Conservation (phyloP, 2,329 filamentous ascomycete genomes). For the Berkeleyomyces basicola region DNA sequence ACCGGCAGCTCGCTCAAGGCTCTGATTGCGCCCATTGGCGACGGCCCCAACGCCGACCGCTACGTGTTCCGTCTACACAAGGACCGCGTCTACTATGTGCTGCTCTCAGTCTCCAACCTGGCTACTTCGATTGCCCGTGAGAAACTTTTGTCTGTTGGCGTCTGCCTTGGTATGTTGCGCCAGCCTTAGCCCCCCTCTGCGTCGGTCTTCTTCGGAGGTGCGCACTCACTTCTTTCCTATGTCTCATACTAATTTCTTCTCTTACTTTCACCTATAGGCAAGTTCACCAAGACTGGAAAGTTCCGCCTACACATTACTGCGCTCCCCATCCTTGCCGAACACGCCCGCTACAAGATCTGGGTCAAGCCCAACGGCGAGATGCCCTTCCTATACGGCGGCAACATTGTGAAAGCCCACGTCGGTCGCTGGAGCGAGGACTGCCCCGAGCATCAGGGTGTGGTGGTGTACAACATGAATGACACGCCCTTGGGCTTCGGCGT, state of each 20-base stretch:
- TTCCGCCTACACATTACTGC: slow-evolving; percentile 87
- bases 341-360: slow-evolving; percentile 94
- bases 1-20: slow-evolving; percentile 74
- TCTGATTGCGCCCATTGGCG: slow-evolving; percentile 57
- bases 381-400: slow-evolving; percentile 90
- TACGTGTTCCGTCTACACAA: slow-evolving; percentile 76
- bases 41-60: slow-evolving; percentile 52
- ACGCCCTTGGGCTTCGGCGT: slow-evolving; percentile 87
- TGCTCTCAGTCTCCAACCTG: slow-evolving; percentile 76
- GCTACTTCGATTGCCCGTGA: slow-evolving; percentile 72
- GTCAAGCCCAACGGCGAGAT: slow-evolving; percentile 92
- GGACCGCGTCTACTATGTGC: slow-evolving; percentile 80
- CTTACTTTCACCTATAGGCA: slow-evolving; percentile 35
- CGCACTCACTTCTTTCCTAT: not conserved
- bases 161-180: slow-evolving; percentile 46
- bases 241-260: not conserved
- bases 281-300: slow-evolving; percentile 93
- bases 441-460: slow-evolving; percentile 79
- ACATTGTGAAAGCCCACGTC: slow-evolving; percentile 56
- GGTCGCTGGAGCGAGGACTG: slow-evolving; percentile 81
- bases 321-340: slow-evolving; percentile 71
- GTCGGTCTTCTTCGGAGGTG: not conserved
- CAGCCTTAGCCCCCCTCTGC: not conserved
- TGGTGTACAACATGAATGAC: slow-evolving; percentile 85
- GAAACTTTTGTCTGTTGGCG: slow-evolving; percentile 72